These are phyloP conservation scores for Diversispora epigaea DNA, from an alignment of 192 early-diverging fungal species.

Conservation along the genomic window DNA sequence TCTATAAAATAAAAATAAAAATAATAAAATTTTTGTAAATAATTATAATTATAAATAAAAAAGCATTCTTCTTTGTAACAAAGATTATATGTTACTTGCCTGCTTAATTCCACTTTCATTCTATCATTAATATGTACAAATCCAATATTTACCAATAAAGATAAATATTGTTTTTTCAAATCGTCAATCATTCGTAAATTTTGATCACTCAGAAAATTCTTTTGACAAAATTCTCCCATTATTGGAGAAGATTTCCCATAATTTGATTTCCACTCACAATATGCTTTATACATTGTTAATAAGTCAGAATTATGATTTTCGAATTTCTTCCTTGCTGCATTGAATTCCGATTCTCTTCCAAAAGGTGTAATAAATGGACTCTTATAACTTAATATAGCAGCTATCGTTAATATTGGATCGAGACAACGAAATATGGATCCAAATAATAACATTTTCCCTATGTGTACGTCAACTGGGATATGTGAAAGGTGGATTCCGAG, in stretches of 20 bases:
- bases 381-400: conserved; percentile 62
- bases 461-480: conserved; percentile 74
- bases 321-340: conserved; percentile 45
- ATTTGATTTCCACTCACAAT: conserved; percentile 47
- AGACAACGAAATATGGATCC: conserved; percentile 74
- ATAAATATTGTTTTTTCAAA: conserved; percentile 56
- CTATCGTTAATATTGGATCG: conserved; percentile 74
- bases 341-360: conserved; percentile 52
- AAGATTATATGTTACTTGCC: background rate
- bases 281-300: conserved; percentile 54
- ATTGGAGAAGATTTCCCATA: conserved; percentile 29
- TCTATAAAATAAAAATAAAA: conserved; percentile 4
- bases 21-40: background rate
- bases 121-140: conserved; percentile 42
- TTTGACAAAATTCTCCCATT: conserved; percentile 47
- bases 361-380: conserved; percentile 58
- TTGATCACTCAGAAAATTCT: conserved; percentile 53
- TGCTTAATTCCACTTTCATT: conserved; percentile 36
- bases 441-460: conserved; percentile 83
- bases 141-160: conserved; percentile 49
- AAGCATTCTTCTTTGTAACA: background rate
- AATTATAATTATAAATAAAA: background rate
- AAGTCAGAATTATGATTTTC: conserved; percentile 50
- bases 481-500: conserved; percentile 68
- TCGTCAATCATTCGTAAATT: conserved; percentile 57